Percentiles rank a stretch among this genome's conserved stretches.
Evolutionary conservation across 805 yeast species (phyloP).

Genomic region (Candida fluviatilis): DNA sequence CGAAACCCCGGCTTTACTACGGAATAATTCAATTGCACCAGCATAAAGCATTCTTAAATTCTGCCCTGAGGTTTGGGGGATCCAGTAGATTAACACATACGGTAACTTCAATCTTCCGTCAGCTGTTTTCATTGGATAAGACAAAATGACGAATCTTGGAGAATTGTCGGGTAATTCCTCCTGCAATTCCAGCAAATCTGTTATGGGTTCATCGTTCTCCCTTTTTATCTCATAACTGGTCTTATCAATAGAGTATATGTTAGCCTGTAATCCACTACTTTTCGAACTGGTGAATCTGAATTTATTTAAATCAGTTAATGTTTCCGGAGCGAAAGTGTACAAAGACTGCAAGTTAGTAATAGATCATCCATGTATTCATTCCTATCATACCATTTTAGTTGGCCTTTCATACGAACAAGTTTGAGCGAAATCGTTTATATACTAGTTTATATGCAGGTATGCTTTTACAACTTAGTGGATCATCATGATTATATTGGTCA

Average conservation of each 20-base stretch:
- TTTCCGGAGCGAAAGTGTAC: constrained; percentile 60
- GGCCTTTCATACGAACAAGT: too few species aligned
- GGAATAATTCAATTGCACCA: constrained; percentile 77
- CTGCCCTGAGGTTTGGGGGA: constrained; percentile 83
- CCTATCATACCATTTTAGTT: constrained; percentile 1
- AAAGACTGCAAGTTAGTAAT: constrained; percentile 30
- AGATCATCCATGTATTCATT: neutral
- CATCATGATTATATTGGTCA: too few species aligned
- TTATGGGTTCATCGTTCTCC: constrained; percentile 46
- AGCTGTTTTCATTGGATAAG: constrained; percentile 63
- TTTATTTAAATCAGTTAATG: constrained; percentile 57
- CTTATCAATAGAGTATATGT: constrained; percentile 59
- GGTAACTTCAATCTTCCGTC: constrained; percentile 79
- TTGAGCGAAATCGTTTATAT: too few species aligned
- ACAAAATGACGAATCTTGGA: constrained; percentile 71
- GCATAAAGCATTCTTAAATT: constrained; percentile 86
- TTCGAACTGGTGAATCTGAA: constrained; percentile 73
- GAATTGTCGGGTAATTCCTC: constrained; percentile 80
- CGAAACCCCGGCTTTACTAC: constrained; percentile 76
- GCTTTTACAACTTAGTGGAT: too few species aligned
- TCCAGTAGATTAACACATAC: constrained; percentile 77
- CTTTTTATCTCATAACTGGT: constrained; percentile 46
- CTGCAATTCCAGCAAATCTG: constrained; percentile 54
- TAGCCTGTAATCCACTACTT: constrained; percentile 55
- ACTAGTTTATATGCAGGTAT: neutral